Evolutionary conservation across 768 basidiomycete genomes (phyloP), one percentile per base, ranked within the genome.

Genomic region (Xerocomus spinulosus): DNA sequence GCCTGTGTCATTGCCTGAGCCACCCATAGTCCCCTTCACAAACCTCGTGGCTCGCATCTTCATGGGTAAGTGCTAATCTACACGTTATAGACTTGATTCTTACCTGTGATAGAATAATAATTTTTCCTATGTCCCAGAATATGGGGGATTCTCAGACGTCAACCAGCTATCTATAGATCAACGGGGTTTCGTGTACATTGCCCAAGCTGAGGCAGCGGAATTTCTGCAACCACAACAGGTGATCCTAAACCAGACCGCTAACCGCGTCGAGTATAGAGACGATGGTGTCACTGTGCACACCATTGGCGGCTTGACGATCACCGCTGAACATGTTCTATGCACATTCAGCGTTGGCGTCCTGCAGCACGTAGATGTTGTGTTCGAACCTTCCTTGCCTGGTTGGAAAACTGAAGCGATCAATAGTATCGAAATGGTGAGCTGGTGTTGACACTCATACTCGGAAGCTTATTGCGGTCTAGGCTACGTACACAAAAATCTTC

Each of bases 321-420:
- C 62, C 13, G 81, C 74, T 13, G 76, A 83, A 43, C 80, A 82
- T 58, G 81, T 77, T 3, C 58, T 87, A 24, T 79, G 77, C 52
- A 86, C 85, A 0, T 86, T 86, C 65, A 85, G 83, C 51, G 60
- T 83, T 2, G 85, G 85, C 0, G 85, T 87, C 7, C 67, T 87
- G 45, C 85, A 87, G 64, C 70, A 82, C 47, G 67, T 73, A 25
- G 82, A 84, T 49, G 77, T 86, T 5, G 48, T 43, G 3, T 86
- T 83, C 53, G 57, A 73, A 34, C 84, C 84, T 2, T 20, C 64
- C 9, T 59, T 85, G 17, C 84, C 83, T 24, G 56, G 68, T 63
- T 85, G 75, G 70, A 85, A 85, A 58, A 48, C 69, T n/a, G 83
- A 85, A 48, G 83, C 82, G 4, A 78, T 85, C 30, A 74, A 78